Conservation (phyloP, 352 stramenopile species). For the Globisporangium emineosum region DNA sequence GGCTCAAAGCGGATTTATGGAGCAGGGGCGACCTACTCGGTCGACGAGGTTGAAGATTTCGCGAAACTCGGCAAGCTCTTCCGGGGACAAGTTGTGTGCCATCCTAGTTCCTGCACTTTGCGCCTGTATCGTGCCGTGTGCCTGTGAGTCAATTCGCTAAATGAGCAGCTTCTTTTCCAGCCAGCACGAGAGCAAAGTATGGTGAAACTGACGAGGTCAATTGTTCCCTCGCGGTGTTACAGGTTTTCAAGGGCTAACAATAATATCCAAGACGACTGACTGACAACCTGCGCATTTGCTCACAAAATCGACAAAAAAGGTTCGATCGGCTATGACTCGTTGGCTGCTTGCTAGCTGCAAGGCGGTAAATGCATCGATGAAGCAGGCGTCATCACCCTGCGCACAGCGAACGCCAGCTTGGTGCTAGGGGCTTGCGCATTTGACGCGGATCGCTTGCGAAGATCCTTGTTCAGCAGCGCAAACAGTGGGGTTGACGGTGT, state of each 20-base stretch:
- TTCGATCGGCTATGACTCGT: background rate
- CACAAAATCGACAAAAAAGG: background rate
- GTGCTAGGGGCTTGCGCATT: background rate
- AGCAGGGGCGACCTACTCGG: constrained; percentile 36
- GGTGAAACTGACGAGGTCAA: background rate
- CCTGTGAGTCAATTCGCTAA: background rate
- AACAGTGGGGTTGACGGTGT: constrained; percentile 10
- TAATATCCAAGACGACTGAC: background rate
- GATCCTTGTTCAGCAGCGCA: constrained; percentile 8
- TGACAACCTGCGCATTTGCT: background rate
- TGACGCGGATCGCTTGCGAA: constrained; percentile 5
- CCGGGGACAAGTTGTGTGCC: constrained; percentile 56
- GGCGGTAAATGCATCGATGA: constrained; percentile 9
- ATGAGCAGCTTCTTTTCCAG: background rate
- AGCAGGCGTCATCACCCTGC: constrained; percentile 2
- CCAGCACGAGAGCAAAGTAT: background rate
- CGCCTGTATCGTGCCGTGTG: background rate
- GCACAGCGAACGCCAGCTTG: background rate
- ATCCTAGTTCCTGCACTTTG: constrained; percentile 23
- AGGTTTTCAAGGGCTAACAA: background rate
- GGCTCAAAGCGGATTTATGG: too few species aligned
- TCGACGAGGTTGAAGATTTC: constrained; percentile 96
- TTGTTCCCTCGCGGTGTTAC: background rate
- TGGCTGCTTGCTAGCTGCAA: constrained; percentile 1
- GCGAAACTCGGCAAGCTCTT: constrained; percentile 90